Evolutionary conservation across 2,329 filamentous ascomycete species (phyloP).

Genomic region (Chaetomiaceae sp.): DNA sequence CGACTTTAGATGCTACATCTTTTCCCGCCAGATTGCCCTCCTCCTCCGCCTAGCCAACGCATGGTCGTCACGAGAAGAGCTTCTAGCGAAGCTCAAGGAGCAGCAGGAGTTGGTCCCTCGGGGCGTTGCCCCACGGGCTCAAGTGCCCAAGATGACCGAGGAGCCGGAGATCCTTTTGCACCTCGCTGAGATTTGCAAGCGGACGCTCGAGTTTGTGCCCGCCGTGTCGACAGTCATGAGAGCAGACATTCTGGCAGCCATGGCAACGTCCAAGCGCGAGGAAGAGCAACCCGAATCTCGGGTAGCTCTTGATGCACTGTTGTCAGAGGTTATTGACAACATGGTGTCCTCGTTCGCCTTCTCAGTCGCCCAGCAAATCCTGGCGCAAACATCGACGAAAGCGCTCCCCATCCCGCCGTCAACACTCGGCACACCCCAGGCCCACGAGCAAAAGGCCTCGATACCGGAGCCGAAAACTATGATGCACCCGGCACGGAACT

Average conservation of each 20-base stretch:
- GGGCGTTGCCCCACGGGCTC: conserved; percentile 50
- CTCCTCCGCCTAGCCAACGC: conserved; percentile 79
- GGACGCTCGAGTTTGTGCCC: conserved; percentile 79
- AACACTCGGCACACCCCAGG: conserved; percentile 42
- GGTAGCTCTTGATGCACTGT: conserved; percentile 31
- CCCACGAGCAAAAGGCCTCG: conserved; percentile 55
- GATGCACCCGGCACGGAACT: conserved; percentile 62
- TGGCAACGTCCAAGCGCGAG: conserved; percentile 36
- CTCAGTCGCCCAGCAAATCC: conserved; percentile 68
- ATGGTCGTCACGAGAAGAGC: conserved; percentile 56
- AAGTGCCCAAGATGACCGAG: conserved; percentile 46
- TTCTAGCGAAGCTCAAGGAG: conserved; percentile 57
- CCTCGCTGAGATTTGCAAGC: conserved; percentile 80
- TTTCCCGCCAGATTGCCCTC: conserved; percentile 79
- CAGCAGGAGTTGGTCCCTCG: conserved; percentile 56
- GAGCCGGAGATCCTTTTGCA: conserved; percentile 70
- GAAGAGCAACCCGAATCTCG: conserved; percentile 25
- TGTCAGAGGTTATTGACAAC: conserved; percentile 61
- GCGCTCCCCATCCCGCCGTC: conserved; percentile 62
- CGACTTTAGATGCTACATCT: conserved; percentile 92
- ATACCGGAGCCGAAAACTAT: conserved; percentile 66
- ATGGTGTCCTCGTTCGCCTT: conserved; percentile 75
- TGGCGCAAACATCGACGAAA: conserved; percentile 68
- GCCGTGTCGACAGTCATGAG: conserved; percentile 74
- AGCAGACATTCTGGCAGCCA: conserved; percentile 63